Evolutionary conservation across 176 grass and related monocot species (phyloP), one percentile per base, ranked within the genome.

Genomic region (Carex myosuroides): DNA sequence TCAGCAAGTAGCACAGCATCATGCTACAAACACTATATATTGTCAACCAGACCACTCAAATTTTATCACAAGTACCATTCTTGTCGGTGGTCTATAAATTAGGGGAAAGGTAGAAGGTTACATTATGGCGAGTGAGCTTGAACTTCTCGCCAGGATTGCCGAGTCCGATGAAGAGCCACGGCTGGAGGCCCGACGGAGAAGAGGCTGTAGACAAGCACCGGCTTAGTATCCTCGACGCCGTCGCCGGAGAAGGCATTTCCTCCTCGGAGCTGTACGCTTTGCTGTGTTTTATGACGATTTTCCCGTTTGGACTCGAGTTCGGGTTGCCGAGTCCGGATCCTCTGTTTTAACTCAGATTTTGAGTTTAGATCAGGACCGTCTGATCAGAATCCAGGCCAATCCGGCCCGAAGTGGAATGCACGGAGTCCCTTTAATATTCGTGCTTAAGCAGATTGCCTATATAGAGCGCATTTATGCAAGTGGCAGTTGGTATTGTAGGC

Each of bases 71-170:
- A 30, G 44, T 14, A 14, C 42, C 9, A 58, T 80, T 65, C 30
- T 79, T 13, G 2, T 20, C 9, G 2, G 2, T 53, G 14, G 59
- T 79, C 7, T 33, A 79, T 74, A 41, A 41, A 68, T 39, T 39
- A 78, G 41, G 14, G 85, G 48, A 22, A 46, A 68, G 73, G 64
- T 37, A 35, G 30, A n/a, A 66, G 55, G 18, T 80, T 81, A 93
- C 88, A 33, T 98, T 95, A 59, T 91, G 91, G 72, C 89, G 89
- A 16, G 91, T 94, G 79, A 33, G 86, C 21, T 86, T 84, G 80
- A 89, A 98, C 86, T 94, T 98, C 75, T 94, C 91, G 70, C 95
- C 88, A 1, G 91, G 95, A 75, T 98, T 98, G 35, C 92, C 89
- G 3, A 98, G 95, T 68, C 92, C 91, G 39, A 95, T 22, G 53